Evolutionary conservation across 495 filamentous ascomycete genomes (phyloP).

Genomic region (Podospora conica): DNA sequence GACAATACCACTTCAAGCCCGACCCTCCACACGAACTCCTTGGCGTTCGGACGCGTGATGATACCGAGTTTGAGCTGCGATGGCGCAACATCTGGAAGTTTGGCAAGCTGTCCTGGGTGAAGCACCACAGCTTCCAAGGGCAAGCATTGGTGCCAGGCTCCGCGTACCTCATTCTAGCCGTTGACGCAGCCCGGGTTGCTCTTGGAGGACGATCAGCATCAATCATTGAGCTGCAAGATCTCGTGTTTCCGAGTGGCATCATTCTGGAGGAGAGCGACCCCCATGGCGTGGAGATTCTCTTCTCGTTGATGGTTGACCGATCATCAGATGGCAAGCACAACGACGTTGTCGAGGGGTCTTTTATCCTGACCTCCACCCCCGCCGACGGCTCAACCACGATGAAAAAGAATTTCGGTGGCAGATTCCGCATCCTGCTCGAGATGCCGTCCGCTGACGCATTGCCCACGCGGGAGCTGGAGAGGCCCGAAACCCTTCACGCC

Average conservation of each 20-base stretch:
- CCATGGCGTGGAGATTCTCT: conserved; percentile 40
- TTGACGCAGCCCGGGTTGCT: conserved; percentile 33
- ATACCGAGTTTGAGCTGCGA: conserved; percentile 34
- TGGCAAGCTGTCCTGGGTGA: conserved; percentile 38
- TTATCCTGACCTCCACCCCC: conserved; percentile 32
- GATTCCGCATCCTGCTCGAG: conserved; percentile 30
- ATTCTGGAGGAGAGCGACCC: conserved; percentile 40
- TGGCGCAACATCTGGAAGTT: conserved; percentile 45
- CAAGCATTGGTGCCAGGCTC: conserved; percentile 40
- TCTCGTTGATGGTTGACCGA: conserved; percentile 27
- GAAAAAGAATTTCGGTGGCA: conserved; percentile 33
- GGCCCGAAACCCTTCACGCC: conserved; percentile 31
- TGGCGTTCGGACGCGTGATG: conserved; percentile 39
- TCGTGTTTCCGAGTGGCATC: conserved; percentile 44
- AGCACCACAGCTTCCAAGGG: conserved; percentile 39
- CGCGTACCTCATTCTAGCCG: conserved; percentile 39
- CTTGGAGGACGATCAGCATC: conserved; percentile 28
- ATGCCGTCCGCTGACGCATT: conserved; percentile 20
- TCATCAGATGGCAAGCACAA: background rate
- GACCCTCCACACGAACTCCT: conserved; percentile 42
- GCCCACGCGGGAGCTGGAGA: conserved; percentile 15
- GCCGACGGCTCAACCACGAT: conserved; percentile 31
- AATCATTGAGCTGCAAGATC: conserved; percentile 33
- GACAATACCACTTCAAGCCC: conserved; percentile 36
- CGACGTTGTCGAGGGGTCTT: conserved; percentile 29